phyloP scores from a whole-genome alignment of 306 rosid genomes.

The Sphenostylis stenocarpa region DNA sequence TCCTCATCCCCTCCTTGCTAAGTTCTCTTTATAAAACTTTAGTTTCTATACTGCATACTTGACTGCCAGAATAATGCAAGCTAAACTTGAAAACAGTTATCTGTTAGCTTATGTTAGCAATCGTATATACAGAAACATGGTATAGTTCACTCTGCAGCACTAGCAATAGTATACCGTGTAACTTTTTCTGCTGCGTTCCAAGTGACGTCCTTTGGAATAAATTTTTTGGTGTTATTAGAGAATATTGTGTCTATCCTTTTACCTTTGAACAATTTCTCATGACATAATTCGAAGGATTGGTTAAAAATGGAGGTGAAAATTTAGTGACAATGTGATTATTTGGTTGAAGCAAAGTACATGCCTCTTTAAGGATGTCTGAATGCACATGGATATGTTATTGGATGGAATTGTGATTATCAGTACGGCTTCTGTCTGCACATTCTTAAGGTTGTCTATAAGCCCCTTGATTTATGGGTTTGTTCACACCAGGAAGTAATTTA shows the following conservation, averaged over 20 bases:
- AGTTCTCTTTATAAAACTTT: conserved; percentile 6
- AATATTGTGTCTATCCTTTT: conserved; percentile 11
- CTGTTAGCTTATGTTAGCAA: background rate
- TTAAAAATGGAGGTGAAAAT: conserved; percentile 1
- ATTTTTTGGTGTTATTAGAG: background rate
- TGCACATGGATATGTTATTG: conserved; percentile 19
- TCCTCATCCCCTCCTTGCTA: conserved; percentile 21
- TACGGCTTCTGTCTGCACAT: background rate
- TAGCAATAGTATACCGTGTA: background rate
- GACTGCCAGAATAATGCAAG: background rate
- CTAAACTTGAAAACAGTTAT: conserved; percentile 4
- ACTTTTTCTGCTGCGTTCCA: background rate
- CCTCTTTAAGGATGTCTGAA: conserved; percentile 15
- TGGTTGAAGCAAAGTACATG: conserved; percentile 12
- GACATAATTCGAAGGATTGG: background rate
- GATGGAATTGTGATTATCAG: background rate
- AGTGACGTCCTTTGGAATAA: conserved; percentile 2
- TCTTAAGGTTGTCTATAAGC: background rate
- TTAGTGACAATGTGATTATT: conserved; percentile 9
- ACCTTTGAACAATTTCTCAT: conserved; percentile 7
- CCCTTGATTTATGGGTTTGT: conserved; percentile 20
- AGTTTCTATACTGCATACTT: conserved; percentile 17
- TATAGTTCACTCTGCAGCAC: background rate
- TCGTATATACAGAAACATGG: background rate
- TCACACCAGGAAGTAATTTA: background rate